Conservation (phyloP, 352 stramenopile species). For the Pythium utonaiense region DNA sequence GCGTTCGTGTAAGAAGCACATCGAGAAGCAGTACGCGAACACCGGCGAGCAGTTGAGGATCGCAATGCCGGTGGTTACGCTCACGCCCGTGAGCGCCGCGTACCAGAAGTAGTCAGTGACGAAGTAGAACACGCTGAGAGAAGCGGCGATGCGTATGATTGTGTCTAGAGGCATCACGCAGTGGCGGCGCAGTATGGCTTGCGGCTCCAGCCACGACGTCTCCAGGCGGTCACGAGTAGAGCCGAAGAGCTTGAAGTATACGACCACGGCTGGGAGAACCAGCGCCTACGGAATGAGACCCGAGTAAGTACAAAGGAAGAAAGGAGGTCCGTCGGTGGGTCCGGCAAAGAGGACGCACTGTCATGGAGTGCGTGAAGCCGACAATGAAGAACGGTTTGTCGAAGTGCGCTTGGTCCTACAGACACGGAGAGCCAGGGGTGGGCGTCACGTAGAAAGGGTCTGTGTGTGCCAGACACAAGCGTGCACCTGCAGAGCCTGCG, state of each 20-base stretch:
- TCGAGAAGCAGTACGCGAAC: slow-evolving; percentile 62
- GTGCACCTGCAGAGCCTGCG: slow-evolving; percentile 9
- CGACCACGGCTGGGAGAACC: slow-evolving; percentile 33
- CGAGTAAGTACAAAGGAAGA: slow-evolving; percentile 18
- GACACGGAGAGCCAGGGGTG: too few relatives aligned
- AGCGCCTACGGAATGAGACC: slow-evolving; percentile 17
- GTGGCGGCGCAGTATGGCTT: slow-evolving; percentile 27
- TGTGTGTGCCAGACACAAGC: too few relatives aligned
- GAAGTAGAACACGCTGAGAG: slow-evolving; percentile 38
- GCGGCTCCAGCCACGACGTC: slow-evolving; percentile 18
- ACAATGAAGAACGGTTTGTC: slow-evolving; percentile 54
- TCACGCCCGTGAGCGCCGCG: slow-evolving; percentile 34
- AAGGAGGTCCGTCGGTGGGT: too few relatives aligned
- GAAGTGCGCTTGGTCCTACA: slow-evolving; percentile 25
- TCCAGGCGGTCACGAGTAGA: slow-evolving; percentile 4
- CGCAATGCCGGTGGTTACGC: slow-evolving; percentile 31
- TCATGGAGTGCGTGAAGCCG: slow-evolving; percentile 41
- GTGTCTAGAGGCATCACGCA: slow-evolving; percentile 26
- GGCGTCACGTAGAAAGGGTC: too few relatives aligned
- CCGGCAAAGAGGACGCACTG: slow-evolving; percentile 8
- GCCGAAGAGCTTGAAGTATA: slow-evolving; percentile 26
- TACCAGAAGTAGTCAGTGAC: slow-evolving; percentile 59
- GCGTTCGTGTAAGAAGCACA: slow-evolving; percentile 45
- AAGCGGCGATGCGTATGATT: slow-evolving; percentile 27
- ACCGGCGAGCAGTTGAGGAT: slow-evolving; percentile 54